Base-by-base conservation (phyloP, 345 rosid species). In the Salix exigua region DNA sequence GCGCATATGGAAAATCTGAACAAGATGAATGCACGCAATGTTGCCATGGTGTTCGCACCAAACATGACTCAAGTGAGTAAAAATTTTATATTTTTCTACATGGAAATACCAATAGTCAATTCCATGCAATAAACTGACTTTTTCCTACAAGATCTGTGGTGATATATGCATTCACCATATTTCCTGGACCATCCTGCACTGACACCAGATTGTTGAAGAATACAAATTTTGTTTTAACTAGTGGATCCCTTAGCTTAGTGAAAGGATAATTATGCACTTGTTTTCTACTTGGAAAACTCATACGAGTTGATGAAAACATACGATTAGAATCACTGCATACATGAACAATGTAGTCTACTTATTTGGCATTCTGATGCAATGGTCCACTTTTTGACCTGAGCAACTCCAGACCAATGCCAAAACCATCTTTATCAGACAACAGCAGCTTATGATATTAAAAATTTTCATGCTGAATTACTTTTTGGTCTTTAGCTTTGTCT, bases 31-130 rank as follows among this genome's bases (percentile, higher is more conserved):
- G 95, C 98, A 7, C 92, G 98, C 7, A 96, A 96, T 84, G 82
- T 96, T 1, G 98, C 99, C 0, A 91, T 96, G 90, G 98, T 96
- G 61, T 96, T 96, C 21, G 98, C 99, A 44, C 99, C 99, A 74
- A 96, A 96, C 90, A 96, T 96, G 99, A 93, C 99, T 72, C 97
- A 96, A 83, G 99, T 93, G 81, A 85, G 89, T 83, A 40, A 16
- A 17, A 3, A 6, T 21, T 55, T 1, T 28, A 21, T 26, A 19
- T 66, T 72, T n/a, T 30, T 8, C 13, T 66, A 62, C 9, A 19
- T 21, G 62, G 50, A 30, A 46, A 16, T 30, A 21, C 26, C n/a
- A 69, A 26, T 40, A 13, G 21, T 23, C 42, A 25, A 44, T 31
- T 51, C 51, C 23, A 31, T 53, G 53, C 61, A 21, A 18, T 35